Base-by-base conservation (phyloP, 495 filamentous ascomycete species). In the Penicillium steckii region DNA sequence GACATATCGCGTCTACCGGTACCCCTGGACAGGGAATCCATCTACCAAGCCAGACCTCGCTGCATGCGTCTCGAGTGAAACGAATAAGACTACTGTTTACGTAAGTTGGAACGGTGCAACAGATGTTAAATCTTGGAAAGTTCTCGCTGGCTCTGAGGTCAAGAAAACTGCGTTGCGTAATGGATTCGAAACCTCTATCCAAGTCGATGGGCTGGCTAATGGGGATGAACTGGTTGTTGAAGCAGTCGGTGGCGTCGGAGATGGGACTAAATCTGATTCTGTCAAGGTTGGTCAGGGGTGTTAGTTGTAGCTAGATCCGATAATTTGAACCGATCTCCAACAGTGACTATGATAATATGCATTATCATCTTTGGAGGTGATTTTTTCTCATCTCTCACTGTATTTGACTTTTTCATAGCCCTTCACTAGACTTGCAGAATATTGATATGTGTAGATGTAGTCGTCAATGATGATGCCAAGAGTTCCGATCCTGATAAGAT, bases 31-130 rank as follows among this genome's bases (percentile, higher is more conserved):
- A 9, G 68, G 61, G 19, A 48, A 23, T 0, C 65, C 65, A 12
- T 53, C 46, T 21, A 57, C 41, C 1, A 48, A 44, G 22, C 67
- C 65, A 13, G 41, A 46, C 42, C 57, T 62, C 8, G 44, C 48
- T 48, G 55, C 52, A 29, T 65, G 66, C 24, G 4, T 32, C 46
- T 21, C 17, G 29, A 7, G 40, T 18, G 47, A 41, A 22, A 21
- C 33, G n/a, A 33, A 24, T 1, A 52, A 41, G 21, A 42, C 37
- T 2, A 47, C 42, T 35, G 54, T 62, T 9, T 69, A 65, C 51
- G 63, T 63, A 33, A 72, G 67, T 45, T 70, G 69, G 67, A 70
- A 72, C 37, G 69, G 67, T 9, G 67, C 67, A 3, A 72, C 63
- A 3, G 63, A 72, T 33, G 52, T 59, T 8, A 15, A 46, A 4